A percentile compares a stretch with the other conserved stretches of the same genome.
phyloP scores from a whole-genome alignment of 2,329 filamentous ascomycete genomes.

The Pyrenophora graminea region DNA sequence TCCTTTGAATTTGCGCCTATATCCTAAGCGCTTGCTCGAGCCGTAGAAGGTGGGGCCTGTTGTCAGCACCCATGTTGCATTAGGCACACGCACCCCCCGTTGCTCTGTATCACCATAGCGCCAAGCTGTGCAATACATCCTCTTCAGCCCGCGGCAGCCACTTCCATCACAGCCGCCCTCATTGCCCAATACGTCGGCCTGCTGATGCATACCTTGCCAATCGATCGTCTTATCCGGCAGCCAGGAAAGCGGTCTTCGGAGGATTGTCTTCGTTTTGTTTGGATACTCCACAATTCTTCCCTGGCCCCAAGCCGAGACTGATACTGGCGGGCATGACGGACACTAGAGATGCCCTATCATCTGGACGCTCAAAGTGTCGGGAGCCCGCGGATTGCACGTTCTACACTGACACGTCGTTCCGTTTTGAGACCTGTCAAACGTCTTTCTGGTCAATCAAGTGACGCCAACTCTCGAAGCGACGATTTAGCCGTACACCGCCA shows the following conservation, averaged over 20 bases:
- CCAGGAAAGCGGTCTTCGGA: conserved; percentile 28
- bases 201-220: conserved; percentile 20
- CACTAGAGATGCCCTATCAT: no score
- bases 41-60: conserved; percentile 15
- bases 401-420: conserved; percentile 28
- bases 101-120: no score
- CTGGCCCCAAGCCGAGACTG: neutral
- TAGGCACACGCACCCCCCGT: neutral
- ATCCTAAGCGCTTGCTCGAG: conserved; percentile 17
- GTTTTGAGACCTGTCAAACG: conserved; percentile 22
- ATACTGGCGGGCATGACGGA: no score
- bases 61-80: conserved; percentile 1
- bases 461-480: conserved; percentile 20
- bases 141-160: conserved; percentile 1
- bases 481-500: conserved; percentile 18
- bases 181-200: conserved; percentile 23
- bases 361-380: conserved; percentile 4
- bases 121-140: no score
- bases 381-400: conserved; percentile 28
- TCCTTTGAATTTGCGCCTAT: neutral
- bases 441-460: conserved; percentile 20
- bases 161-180: conserved; percentile 8
- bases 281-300: conserved; percentile 27
- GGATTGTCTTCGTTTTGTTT: conserved; percentile 12
- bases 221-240: conserved; percentile 29